These are phyloP conservation scores for Coemansia asiatica DNA, from an alignment of 192 early-diverging fungal genomes.

Conservation along the genomic window DNA sequence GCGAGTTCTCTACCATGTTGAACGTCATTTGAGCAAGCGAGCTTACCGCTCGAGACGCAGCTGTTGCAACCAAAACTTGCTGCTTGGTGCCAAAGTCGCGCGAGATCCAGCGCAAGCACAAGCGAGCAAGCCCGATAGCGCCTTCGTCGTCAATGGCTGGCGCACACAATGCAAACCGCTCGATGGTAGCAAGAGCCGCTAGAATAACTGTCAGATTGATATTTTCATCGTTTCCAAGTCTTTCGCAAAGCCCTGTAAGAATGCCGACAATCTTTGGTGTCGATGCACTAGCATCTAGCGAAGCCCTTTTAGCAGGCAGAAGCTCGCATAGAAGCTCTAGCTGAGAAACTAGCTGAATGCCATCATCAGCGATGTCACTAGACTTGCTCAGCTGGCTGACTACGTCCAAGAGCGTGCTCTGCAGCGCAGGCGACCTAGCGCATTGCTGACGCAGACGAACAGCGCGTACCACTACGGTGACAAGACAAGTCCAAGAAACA, in stretches of 20 bases:
- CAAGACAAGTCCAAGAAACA: neutral
- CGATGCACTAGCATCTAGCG: slow-evolving; percentile 21
- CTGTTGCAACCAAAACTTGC: slow-evolving; percentile 10
- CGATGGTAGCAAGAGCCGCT: slow-evolving; percentile 16
- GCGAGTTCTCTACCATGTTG: neutral
- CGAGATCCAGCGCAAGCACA: slow-evolving; percentile 25
- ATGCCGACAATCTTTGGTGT: slow-evolving; percentile 17
- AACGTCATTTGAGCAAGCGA: slow-evolving; percentile 12
- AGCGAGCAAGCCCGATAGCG: slow-evolving; percentile 19
- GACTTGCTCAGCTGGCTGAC: slow-evolving; percentile 7
- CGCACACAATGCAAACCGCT: slow-evolving; percentile 22
- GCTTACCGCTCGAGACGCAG: slow-evolving; percentile 9
- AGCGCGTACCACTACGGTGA: slow-evolving; percentile 17
- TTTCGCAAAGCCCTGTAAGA: slow-evolving; percentile 11
- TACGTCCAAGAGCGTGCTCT: slow-evolving; percentile 27
- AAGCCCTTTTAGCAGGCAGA: slow-evolving; percentile 14
- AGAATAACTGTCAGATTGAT: slow-evolving; percentile 6
- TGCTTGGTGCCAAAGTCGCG: neutral
- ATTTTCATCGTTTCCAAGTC: neutral
- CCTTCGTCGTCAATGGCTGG: slow-evolving; percentile 14
- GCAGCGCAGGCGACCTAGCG: slow-evolving; percentile 31
- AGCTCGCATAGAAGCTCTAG: slow-evolving; percentile 48
- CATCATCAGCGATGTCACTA: neutral
- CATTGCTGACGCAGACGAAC: slow-evolving; percentile 25
- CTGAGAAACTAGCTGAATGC: slow-evolving; percentile 5